Evolutionary conservation across 495 filamentous ascomycete genomes (phyloP).

Genomic region (Aeminium ludgeri): DNA sequence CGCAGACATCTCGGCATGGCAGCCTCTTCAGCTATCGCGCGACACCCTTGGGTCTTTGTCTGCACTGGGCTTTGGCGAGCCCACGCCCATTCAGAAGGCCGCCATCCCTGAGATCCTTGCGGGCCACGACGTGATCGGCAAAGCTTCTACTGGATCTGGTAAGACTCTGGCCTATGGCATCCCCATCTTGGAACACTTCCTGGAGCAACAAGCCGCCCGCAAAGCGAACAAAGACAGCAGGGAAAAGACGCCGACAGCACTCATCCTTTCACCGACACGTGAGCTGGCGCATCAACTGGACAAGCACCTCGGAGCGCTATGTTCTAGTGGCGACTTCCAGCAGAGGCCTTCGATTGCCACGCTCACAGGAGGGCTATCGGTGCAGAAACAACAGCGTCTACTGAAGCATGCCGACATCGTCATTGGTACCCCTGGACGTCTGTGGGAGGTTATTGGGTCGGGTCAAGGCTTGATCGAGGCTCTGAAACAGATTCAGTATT

Average conservation of each 20-base stretch:
- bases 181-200: conserved; percentile 53
- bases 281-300: conserved; percentile 84
- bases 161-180: conserved; percentile 75
- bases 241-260: conserved; percentile 43
- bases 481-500: conserved; percentile 56
- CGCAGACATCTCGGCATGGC: conserved; percentile 58
- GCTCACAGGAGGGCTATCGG: conserved; percentile 74
- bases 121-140: conserved; percentile 63
- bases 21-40: conserved; percentile 48
- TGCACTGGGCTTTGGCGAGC: conserved; percentile 58
- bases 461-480: conserved; percentile 41
- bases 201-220: conserved; percentile 29
- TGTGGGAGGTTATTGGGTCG: conserved; percentile 81
- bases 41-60: conserved; percentile 55
- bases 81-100: conserved; percentile 59
- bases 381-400: conserved; percentile 81
- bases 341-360: conserved; percentile 53
- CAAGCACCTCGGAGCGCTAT: conserved; percentile 61
- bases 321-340: conserved; percentile 36
- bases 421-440: conserved; percentile 74
- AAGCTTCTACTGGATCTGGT: conserved; percentile 68
- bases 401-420: conserved; percentile 65
- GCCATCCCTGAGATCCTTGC: conserved; percentile 62
- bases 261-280: conserved; percentile 83
- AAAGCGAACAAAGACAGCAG: conserved; percentile 9